These are phyloP conservation scores for Diaporthe nobilis DNA, from an alignment of 2,329 filamentous ascomycete genomes.

Conservation along the genomic window DNA sequence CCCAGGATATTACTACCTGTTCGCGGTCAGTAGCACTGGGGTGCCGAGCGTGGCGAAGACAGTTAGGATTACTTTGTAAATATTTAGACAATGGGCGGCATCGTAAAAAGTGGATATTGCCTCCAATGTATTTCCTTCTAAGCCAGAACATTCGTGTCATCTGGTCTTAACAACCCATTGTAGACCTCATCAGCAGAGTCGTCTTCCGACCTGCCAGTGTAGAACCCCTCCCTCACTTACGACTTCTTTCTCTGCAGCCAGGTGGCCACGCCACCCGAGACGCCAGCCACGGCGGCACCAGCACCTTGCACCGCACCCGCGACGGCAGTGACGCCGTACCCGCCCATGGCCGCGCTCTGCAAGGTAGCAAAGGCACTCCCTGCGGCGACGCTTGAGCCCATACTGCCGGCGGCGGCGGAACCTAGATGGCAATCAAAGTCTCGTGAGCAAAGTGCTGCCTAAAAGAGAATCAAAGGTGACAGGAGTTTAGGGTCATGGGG, in stretches of 20 bases:
- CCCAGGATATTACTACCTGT: constrained; percentile 69
- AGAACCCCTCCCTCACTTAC: not conserved
- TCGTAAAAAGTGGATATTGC: not conserved
- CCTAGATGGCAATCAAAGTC: constrained; percentile 38
- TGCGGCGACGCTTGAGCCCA: constrained; percentile 40
- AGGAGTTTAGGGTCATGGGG: no score
- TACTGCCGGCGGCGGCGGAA: constrained; percentile 44
- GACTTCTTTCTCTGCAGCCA: not conserved
- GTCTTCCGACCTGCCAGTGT: not conserved
- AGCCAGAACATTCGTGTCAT: no score
- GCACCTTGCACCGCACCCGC: constrained; percentile 35
- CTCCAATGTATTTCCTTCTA: not conserved
- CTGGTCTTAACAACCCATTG: no score
- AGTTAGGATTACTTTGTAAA: constrained; percentile 48
- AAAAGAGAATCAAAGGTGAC: not conserved
- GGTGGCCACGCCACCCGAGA: constrained; percentile 23
- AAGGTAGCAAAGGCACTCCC: constrained; percentile 44
- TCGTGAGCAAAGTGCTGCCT: not conserved
- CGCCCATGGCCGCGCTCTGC: constrained; percentile 46
- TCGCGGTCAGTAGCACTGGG: constrained; percentile 61
- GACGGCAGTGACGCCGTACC: constrained; percentile 42
- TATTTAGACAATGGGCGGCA: not conserved
- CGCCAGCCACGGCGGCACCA: constrained; percentile 30
- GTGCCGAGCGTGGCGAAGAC: constrained; percentile 62
- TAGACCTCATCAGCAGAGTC: not conserved